Evolutionary conservation across 768 basidiomycete genomes (phyloP).

Genomic region (Paxillus ammoniavirescens): DNA sequence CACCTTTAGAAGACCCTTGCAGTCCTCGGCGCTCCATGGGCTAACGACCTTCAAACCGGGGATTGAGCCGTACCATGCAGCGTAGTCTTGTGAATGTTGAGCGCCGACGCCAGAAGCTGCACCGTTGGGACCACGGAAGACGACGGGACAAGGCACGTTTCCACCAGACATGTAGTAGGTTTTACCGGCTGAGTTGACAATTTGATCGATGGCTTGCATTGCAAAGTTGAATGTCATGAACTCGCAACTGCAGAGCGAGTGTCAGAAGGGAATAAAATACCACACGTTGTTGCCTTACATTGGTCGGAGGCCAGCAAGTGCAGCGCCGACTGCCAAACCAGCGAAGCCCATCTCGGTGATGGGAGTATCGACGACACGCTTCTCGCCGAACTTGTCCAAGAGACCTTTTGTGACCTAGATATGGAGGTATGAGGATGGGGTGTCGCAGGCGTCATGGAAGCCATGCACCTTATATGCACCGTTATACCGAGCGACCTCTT

Average conservation of each 20-base stretch:
- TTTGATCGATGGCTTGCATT: slow-evolving; percentile 99
- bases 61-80: slow-evolving; percentile 89
- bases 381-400: slow-evolving; percentile 98
- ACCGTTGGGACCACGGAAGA: slow-evolving; percentile 99
- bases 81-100: slow-evolving; percentile 97
- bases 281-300: slow-evolving; percentile 49
- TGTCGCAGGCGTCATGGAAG: background rate
- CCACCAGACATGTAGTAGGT: slow-evolving; percentile 99
- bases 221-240: slow-evolving; percentile 99
- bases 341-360: slow-evolving; percentile 99
- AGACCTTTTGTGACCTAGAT: slow-evolving; percentile 93
- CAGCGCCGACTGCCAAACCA: slow-evolving; percentile 93
- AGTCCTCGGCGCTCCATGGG: slow-evolving; percentile 98
- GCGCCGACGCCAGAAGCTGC: slow-evolving; percentile 96
- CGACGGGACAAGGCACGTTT: slow-evolving; percentile 96
- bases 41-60: slow-evolving; percentile 98
- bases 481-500: slow-evolving; percentile 98
- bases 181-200: slow-evolving; percentile 99
- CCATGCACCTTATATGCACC: slow-evolving; percentile 85
- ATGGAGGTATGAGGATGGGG: slow-evolving; percentile 10
- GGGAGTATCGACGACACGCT: slow-evolving; percentile 95
- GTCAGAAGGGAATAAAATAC: slow-evolving; percentile 5
- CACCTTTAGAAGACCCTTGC: slow-evolving; percentile 96
- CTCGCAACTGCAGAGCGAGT: slow-evolving; percentile 67
- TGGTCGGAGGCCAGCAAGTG: slow-evolving; percentile 90